Base-by-base conservation (phyloP, 2,329 filamentous ascomycete genomes). In the Talaromyces funiculosus region DNA sequence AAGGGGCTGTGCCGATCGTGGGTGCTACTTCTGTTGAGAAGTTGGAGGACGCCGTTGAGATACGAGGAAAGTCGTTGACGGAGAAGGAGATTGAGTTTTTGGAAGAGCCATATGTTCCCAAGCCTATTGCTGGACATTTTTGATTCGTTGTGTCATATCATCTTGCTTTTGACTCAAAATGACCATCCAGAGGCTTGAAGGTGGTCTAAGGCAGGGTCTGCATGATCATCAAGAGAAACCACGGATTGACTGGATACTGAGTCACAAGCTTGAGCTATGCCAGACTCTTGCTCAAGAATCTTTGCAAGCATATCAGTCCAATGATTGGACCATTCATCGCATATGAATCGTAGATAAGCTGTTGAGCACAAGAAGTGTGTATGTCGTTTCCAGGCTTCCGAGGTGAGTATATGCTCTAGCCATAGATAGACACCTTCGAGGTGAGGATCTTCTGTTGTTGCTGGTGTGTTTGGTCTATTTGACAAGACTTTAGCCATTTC, bases 21-120 rank as follows among this genome's bases (percentile, higher is more conserved):
- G 81, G 81, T 1, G 81, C 83, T 65, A 79, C 75, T 53, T 79
- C 75, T 54, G 72, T 75, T 9, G 76, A 73, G 57, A 68, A 81
- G 43, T 76, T 83, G 61, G 81, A 83, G 18, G 80, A 80, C 79
- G 12, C 65, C 80, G 12, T 75, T 74, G 1, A 72, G 72, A 59
- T 49, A 20, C 24, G 45, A 4, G 78, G 75, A 3, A 79, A 81
- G 69, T 66, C 66, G 47, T 65, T 82, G 69, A 78, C 70, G 0
- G 76, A 75, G 7, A 80, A 82, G 56, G 81, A 82, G 65, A 76
- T 80, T 64, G 76, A 75, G 68, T 80, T 78, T 66, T 66, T 82
- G 22, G 79, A 82, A 68, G 80, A 82, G 69, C 69, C 53, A 42
- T 57, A 42, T 60, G 53, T 49, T 33, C 47, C 47, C 26, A 51